These are phyloP conservation scores for Lichtheimia ramosa DNA, from an alignment of 371 early-diverging fungal species.

Conservation along the genomic window DNA sequence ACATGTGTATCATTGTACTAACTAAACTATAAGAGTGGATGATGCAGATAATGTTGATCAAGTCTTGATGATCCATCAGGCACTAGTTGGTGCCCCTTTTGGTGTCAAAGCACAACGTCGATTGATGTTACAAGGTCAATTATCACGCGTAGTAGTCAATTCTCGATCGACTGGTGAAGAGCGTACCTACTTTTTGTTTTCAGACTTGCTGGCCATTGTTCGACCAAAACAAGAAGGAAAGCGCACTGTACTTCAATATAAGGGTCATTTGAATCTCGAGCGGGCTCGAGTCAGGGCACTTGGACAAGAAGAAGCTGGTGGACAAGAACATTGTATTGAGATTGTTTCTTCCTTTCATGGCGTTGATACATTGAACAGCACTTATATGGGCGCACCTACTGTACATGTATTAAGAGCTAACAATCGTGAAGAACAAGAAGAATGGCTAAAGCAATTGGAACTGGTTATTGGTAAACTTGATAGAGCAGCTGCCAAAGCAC, in stretches of 20 bases:
- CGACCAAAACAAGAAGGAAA: conserved; percentile 27
- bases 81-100: conserved; percentile 34
- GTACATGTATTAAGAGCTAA: conserved; percentile 24
- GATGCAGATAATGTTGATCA: conserved; percentile 47
- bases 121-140: conserved; percentile 31
- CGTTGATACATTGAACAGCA: conserved; percentile 39
- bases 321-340: conserved; percentile 31
- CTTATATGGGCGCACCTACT: conserved; percentile 33
- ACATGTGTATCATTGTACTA: not conserved
- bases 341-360: conserved; percentile 36
- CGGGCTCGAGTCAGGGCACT: conserved; percentile 30
- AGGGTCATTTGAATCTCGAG: conserved; percentile 34
- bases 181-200: conserved; percentile 37
- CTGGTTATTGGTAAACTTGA: conserved; percentile 32
- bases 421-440: conserved; percentile 23
- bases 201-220: conserved; percentile 39
- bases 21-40: conserved; percentile 18
- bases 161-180: conserved; percentile 32
- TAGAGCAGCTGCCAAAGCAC: conserved; percentile 24
- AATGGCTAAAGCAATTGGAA: conserved; percentile 29
- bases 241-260: conserved; percentile 33
- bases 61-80: conserved; percentile 43
- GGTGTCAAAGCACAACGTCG: conserved; percentile 39
- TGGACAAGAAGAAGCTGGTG: conserved; percentile 27
- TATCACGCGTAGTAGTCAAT: conserved; percentile 25